Evolutionary conservation across 139 green algal species (phyloP).

Genomic region (Mesotaenium endlicherianum): DNA sequence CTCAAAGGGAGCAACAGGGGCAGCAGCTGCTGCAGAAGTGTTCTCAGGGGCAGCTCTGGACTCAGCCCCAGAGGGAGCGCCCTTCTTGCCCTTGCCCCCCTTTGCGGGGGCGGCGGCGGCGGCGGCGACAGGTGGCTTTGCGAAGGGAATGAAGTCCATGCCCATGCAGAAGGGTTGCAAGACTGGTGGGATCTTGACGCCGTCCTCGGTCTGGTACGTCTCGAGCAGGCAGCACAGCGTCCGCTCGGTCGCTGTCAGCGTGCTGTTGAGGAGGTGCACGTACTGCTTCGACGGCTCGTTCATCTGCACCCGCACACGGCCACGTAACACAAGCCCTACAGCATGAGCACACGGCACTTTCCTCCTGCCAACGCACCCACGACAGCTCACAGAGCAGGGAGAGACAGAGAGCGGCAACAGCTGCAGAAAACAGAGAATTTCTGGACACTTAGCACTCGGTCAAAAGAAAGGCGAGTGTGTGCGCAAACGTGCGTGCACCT

Average conservation of each 20-base stretch:
- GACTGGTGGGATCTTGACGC: conserved; percentile 66
- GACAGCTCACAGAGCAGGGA: too few relatives aligned
- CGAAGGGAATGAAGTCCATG: conserved; percentile 94
- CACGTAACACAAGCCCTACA: too few relatives aligned
- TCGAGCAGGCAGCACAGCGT: conserved; percentile 98
- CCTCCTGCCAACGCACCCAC: too few relatives aligned
- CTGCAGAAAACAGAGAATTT: too few relatives aligned
- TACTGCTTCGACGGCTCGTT: conserved; percentile 74
- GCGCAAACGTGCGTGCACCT: too few relatives aligned
- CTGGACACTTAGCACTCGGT: too few relatives aligned
- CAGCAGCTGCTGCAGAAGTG: not conserved
- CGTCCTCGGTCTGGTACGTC: conserved; percentile 86
- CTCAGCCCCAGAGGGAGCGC: not conserved
- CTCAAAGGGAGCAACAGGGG: not conserved
- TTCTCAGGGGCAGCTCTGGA: not conserved
- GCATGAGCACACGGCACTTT: too few relatives aligned
- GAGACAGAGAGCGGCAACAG: too few relatives aligned
- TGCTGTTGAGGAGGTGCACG: conserved; percentile 98
- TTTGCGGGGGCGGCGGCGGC: not conserved
- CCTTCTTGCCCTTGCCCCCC: not conserved
- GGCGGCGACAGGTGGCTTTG: conserved; percentile 19
- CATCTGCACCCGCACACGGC: conserved; percentile 5
- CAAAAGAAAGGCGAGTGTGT: too few relatives aligned
- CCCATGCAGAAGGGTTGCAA: conserved; percentile 88
- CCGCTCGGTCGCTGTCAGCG: conserved; percentile 92